These are phyloP conservation scores for Solanum peruvianum DNA, from an alignment of 257 asterid genomes.

Conservation along the genomic window DNA sequence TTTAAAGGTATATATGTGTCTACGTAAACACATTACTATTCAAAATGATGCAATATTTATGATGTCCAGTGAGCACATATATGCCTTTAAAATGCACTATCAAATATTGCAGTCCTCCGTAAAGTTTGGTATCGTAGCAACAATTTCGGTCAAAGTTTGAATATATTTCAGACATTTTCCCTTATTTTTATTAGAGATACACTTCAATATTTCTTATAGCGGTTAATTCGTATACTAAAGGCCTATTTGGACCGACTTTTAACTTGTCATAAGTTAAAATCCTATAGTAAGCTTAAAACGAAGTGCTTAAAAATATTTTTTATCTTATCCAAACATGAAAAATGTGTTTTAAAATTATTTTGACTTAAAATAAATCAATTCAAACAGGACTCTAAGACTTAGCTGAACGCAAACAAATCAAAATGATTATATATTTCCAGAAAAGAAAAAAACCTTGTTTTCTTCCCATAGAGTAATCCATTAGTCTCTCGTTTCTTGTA, in stretches of 20 bases:
- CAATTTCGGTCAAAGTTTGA: too few species aligned
- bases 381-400: background rate
- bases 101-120: too few species aligned
- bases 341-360: background rate
- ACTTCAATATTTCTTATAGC: too few species aligned
- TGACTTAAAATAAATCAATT: background rate
- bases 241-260: background rate
- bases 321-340: background rate
- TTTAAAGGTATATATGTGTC: too few species aligned
- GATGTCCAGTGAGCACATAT: too few species aligned
- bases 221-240: background rate
- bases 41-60: too few species aligned
- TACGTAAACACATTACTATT: too few species aligned
- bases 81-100: too few species aligned
- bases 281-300: background rate
- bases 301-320: background rate
- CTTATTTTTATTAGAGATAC: too few species aligned
- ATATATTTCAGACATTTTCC: too few species aligned
- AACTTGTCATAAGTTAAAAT: background rate
- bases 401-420: background rate
- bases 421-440: background rate
- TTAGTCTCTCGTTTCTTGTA: background rate
- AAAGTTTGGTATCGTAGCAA: too few species aligned
- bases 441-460: background rate
- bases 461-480: background rate